Evolutionary conservation across 495 filamentous ascomycete genomes (phyloP), one percentile per base, ranked within the genome.

Genomic region (Jackrogersella multiformis): DNA sequence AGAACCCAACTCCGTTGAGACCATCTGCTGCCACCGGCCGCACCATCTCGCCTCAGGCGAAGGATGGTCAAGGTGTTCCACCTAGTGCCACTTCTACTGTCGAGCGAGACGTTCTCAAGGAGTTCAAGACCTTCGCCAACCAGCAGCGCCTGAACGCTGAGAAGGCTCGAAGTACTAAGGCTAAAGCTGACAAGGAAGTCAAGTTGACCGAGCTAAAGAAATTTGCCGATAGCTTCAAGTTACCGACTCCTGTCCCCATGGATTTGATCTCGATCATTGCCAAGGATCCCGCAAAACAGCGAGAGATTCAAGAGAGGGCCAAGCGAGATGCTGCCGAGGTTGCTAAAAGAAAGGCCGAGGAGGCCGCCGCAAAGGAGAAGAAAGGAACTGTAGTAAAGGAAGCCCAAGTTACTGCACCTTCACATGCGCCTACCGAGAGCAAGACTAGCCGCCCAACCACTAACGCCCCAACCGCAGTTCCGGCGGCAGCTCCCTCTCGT

Each of bases 251-350:
- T 8, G 93, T 99, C 7, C 95, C 95, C 5, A 87, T 87, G 62
- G 95, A 99, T 77, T 78, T 99, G 45, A 91, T 99, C 20, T 88
- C 91, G 2, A 99, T 99, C 64, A 88, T 99, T 41, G 94, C 95
- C 18, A 99, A 98, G 74, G 95, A 99, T 74, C 91, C 90, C 18
- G 82, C 80, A 42, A 98, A 97, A 79, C 95, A 99, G 78, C 86
- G 92, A 66, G 86, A 91, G 74, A 98, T 99, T 65, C 88, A 97
- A 63, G 89, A 93, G 73, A 94, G 92, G 71, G 92, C 92, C 2
- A 85, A 89, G 57, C 81, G 81, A 62, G 87, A 92, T 64, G 86
- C 84, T 23, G 85, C 88, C 52, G 88, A 90, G 67, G 79, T 86
- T 15, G 79, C 80, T 15, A 74, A 69, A 55, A 64, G 69, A 44